phyloP scores from a whole-genome alignment of 2,329 filamentous ascomycete species.

The Byssoonygena ceratinophila region DNA sequence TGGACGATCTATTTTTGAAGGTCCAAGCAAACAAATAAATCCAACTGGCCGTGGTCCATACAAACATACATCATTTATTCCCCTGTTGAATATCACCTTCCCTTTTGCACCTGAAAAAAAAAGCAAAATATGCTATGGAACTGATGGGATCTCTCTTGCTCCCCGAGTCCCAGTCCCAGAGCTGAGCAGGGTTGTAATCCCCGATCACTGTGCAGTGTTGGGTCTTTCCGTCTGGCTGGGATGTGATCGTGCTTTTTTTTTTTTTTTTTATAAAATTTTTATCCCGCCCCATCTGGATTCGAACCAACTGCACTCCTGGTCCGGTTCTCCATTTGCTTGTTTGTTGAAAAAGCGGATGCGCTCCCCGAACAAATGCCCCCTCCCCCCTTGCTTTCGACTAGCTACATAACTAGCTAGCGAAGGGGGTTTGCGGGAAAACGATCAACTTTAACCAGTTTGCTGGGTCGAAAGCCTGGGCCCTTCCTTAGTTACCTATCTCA shows the following conservation, averaged over 20 bases:
- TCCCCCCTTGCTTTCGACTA: background rate
- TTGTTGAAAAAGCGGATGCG: background rate
- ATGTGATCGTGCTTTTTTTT: background rate
- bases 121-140: no score
- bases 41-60: constrained; percentile 1
- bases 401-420: background rate
- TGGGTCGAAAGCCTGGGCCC: constrained; percentile 2
- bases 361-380: background rate
- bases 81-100: background rate
- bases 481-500: background rate
- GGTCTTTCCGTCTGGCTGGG: background rate
- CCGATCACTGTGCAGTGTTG: background rate
- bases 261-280: background rate
- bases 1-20: constrained; percentile 1
- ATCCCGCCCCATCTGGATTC: background rate
- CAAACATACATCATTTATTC: no score
- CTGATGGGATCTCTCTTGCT: no score
- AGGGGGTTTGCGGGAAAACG: background rate
- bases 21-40: no score
- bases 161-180: no score
- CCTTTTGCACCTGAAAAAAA: background rate
- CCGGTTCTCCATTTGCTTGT: background rate
- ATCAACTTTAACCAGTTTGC: constrained; percentile 5
- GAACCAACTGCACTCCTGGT: background rate
- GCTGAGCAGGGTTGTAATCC: background rate